phyloP scores from a whole-genome alignment of 169 alveolate genomes.

The Cryptosporidium ubiquitum region DNA sequence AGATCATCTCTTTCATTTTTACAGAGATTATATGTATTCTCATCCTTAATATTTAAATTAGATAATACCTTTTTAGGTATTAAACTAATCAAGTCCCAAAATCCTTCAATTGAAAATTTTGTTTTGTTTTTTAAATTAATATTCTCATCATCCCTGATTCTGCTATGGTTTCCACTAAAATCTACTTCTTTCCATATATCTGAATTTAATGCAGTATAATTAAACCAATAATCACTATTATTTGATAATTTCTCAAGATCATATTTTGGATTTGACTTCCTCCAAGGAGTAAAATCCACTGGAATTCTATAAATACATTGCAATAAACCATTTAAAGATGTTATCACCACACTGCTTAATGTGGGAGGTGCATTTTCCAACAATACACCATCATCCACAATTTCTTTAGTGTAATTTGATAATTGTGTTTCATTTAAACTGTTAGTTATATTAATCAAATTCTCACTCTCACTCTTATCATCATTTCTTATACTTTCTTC shows the following conservation, averaged over 20 bases:
- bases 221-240: constrained; percentile 27
- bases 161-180: background rate
- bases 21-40: constrained; percentile 33
- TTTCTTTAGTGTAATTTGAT: background rate
- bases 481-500: background rate
- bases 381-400: background rate
- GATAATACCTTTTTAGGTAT: background rate
- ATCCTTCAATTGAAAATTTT: constrained; percentile 59
- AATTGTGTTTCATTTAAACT: background rate
- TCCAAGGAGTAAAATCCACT: constrained; percentile 30
- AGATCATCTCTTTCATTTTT: constrained; percentile 6
- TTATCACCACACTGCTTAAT: background rate
- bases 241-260: background rate
- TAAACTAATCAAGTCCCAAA: constrained; percentile 44
- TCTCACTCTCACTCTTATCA: no score
- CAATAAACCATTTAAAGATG: constrained; percentile 5
- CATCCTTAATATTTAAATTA: constrained; percentile 6
- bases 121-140: background rate
- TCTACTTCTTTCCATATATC: constrained; percentile 15
- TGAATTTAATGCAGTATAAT: constrained; percentile 43
- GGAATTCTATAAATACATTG: constrained; percentile 51
- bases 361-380: background rate
- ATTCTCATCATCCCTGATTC: background rate
- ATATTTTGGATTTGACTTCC: background rate
- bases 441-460: no score